Base-by-base conservation (phyloP, 352 stramenopile species). In the Phytopythium mirpurense region DNA sequence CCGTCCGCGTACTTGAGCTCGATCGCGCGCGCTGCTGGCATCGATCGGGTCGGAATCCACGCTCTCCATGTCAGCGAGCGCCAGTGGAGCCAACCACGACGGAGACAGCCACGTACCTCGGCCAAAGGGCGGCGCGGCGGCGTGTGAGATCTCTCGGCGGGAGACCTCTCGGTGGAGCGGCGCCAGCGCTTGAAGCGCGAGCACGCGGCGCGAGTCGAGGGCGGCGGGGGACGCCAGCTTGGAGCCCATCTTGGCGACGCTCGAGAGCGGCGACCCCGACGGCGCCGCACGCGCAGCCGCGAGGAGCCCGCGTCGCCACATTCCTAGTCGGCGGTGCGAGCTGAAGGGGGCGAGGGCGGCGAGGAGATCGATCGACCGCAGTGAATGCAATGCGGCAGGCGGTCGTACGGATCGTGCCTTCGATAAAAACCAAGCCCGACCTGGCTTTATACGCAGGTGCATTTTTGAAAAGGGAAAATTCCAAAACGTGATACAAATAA, bases 1-100 rank as follows among this genome's bases (percentile, higher is more conserved):
- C 78, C 83, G 47, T 93, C 78, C 51, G 79, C 72, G 47, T 93
- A 93, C 64, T 87, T 88, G 46, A 93, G 77, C 63, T 90, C 83
- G 10, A 93, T 68, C 14, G 79, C 74, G 23, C 74, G 68, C 18
- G 57, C 56, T 24, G 57, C 66, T 27, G 8, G 9, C n/a, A 24
- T 24, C 3, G 2, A 38, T 38, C 34, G 14, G n/a, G n/a, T n/a
- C n/a, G n/a, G n/a, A n/a, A n/a, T n/a, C n/a, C n/a, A n/a, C n/a
- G n/a, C n/a, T n/a, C n/a, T n/a, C 11, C 37, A 36, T 36, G 4
- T 40, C 40, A 18, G 8, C 19, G 36, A 41, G 3, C 16, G 3
- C 36, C 6, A 1, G 18, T 11, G 16, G 3, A 41, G 36, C 3
- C 36, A 10, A 16, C 19, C n/a, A 27, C 19, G 16, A 27, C n/a